These are phyloP conservation scores for Podaxis sp. DNA, from an alignment of 768 basidiomycete genomes.

Conservation along the genomic window DNA sequence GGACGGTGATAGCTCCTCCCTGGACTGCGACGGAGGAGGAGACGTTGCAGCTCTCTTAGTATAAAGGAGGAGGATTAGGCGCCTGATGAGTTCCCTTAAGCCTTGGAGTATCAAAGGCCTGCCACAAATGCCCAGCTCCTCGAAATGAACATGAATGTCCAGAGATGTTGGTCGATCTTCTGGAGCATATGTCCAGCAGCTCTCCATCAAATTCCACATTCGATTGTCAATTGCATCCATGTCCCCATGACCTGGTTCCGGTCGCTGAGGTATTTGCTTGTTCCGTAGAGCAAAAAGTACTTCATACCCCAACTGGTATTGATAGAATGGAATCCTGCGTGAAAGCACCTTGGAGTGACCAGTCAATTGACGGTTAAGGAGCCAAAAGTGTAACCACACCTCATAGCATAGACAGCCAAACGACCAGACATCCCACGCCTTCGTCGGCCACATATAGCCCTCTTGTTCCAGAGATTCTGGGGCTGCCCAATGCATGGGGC, in stretches of 20 bases:
- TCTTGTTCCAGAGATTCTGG: not conserved
- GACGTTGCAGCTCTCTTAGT: too few species aligned
- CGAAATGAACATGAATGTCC: not conserved
- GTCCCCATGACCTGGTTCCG: not conserved
- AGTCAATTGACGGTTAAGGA: not conserved
- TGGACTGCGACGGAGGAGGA: too few species aligned
- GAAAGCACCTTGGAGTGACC: not conserved
- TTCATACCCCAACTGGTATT: not conserved
- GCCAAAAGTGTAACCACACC: not conserved
- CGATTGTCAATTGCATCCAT: not conserved
- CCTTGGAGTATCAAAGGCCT: too few species aligned
- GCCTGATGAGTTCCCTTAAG: too few species aligned
- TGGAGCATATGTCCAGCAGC: not conserved
- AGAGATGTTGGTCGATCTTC: not conserved
- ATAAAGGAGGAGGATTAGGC: too few species aligned
- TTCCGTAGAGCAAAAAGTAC: not conserved
- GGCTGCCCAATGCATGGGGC: not conserved
- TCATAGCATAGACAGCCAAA: not conserved
- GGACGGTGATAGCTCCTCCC: too few species aligned
- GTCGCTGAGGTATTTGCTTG: not conserved
- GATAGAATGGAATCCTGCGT: not conserved
- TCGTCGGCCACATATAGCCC: not conserved
- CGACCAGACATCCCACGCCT: not conserved
- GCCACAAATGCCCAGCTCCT: not conserved
- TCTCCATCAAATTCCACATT: not conserved